Evolutionary conservation across 1,139 yeast species (phyloP), one percentile per base, ranked within the genome.

Genomic region (Scheffersomyces insectosa): DNA sequence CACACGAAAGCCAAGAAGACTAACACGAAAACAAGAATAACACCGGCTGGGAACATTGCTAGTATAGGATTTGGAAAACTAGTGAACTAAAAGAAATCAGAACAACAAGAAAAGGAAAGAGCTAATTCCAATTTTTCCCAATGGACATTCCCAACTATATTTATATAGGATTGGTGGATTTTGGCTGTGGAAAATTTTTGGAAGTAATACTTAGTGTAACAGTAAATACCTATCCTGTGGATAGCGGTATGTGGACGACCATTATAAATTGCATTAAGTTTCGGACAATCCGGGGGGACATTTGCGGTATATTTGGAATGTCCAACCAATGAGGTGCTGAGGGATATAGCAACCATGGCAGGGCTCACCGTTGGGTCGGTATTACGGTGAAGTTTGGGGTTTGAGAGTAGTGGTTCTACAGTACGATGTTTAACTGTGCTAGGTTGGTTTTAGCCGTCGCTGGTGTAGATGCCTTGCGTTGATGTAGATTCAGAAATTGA

Each of bases 31-130:
- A 74, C 79, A 59, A 74, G 65, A 59, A 74, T 74, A 68, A 74
- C 79, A 68, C 79, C 79, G 37, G 78, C 60, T 61, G 79, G 79
- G 47, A 74, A 68, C 79, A 74, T 74, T 57, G 52, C 60, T 47
- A 44, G 45, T 27, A 37, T 39, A 36, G 38, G 40, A 43, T 44
- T 48, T 43, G 44, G 44, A 47, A 47, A 46, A 50, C 40, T 39
- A 40, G 29, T 32, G 23, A 36, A 46, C 38, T 40, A 37, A 38
- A 42, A 41, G 34, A 14, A 42, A 37, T 16, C 29, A 35, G 29
- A 35, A 39, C 37, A 48, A 38, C 23, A 40, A 40, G 40, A 39
- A 39, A 33, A 33, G 42, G 42, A 45, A 40, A 28, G 28, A 41
- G 37, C 11, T 33, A 36, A 40, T 14, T 31, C 34, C 23, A 31